Conservation (phyloP, 1,284 basidiomycete genomes). For the Omphalotus olearius region DNA sequence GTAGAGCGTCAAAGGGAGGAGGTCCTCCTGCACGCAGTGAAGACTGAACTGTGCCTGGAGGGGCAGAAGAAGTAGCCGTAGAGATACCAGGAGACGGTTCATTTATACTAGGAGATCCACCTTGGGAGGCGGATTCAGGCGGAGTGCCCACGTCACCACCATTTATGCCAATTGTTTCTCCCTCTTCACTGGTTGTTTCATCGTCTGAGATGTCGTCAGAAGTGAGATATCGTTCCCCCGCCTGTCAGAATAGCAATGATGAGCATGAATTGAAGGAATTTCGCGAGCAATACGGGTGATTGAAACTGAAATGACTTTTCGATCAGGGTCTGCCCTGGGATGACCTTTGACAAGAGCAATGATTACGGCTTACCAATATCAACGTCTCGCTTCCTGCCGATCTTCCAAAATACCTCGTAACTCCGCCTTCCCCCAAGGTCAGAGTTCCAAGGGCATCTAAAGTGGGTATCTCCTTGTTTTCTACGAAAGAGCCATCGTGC, state of each 20-base stretch:
- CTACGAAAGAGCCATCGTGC: constrained; percentile 19
- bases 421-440: constrained; percentile 46
- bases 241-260: neutral
- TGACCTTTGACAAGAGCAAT: neutral
- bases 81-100: neutral
- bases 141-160: neutral
- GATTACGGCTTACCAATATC: constrained; percentile 20
- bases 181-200: neutral
- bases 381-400: constrained; percentile 28
- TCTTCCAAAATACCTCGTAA: constrained; percentile 48
- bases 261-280: too few species aligned
- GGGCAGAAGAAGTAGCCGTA: neutral
- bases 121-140: neutral
- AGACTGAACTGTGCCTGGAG: neutral
- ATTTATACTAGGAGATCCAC: too few species aligned
- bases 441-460: constrained; percentile 43
- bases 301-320: too few species aligned
- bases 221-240: constrained; percentile 6
- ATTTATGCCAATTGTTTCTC: too few species aligned
- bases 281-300: too few species aligned
- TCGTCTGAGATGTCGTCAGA: neutral
- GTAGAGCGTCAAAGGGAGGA: neutral
- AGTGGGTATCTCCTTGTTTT: constrained; percentile 20
- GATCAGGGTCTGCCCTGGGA: neutral
- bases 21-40: neutral